Evolutionary conservation across 257 asterid genomes (phyloP).

Genomic region (Solanum stenotomum): DNA sequence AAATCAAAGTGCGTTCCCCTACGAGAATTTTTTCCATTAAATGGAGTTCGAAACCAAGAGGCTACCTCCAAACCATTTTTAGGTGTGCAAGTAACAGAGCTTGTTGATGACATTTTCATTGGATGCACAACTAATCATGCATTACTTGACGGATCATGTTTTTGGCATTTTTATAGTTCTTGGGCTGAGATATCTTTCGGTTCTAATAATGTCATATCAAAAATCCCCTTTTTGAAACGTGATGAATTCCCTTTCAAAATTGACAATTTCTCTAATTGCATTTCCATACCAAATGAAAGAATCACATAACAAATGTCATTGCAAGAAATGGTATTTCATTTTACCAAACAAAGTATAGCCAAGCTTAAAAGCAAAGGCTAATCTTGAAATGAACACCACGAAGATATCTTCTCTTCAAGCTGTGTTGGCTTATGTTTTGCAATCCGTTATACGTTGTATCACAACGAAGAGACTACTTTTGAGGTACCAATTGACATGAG

Average conservation of each 20-base stretch:
- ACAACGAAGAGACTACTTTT: background rate
- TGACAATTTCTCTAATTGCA: background rate
- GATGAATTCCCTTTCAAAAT: too few species aligned
- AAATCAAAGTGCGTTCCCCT: background rate
- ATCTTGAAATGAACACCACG: constrained; percentile 6
- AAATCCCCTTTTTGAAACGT: too few species aligned
- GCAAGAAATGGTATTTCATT: constrained; percentile 15
- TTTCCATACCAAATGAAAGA: background rate
- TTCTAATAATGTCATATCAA: too few species aligned
- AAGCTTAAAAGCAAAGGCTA: constrained; percentile 31
- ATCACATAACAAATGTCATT: background rate
- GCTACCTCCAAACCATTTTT: constrained; percentile 24
- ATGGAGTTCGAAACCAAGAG: constrained; percentile 6
- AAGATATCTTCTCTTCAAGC: constrained; percentile 36
- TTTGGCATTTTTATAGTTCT: too few species aligned
- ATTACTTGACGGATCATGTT: too few species aligned
- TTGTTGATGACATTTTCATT: too few species aligned
- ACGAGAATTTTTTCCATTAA: constrained; percentile 15
- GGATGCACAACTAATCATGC: too few species aligned
- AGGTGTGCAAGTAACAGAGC: constrained; percentile 21
- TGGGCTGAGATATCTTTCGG: too few species aligned
- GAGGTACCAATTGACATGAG: constrained; percentile 11
- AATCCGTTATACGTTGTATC: constrained; percentile 15
- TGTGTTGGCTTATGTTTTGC: constrained; percentile 36
- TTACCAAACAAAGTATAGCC: constrained; percentile 17